Evolutionary conservation across 805 yeast species (phyloP), one percentile per base, ranked within the genome.

Genomic region (Ogataea pini): DNA sequence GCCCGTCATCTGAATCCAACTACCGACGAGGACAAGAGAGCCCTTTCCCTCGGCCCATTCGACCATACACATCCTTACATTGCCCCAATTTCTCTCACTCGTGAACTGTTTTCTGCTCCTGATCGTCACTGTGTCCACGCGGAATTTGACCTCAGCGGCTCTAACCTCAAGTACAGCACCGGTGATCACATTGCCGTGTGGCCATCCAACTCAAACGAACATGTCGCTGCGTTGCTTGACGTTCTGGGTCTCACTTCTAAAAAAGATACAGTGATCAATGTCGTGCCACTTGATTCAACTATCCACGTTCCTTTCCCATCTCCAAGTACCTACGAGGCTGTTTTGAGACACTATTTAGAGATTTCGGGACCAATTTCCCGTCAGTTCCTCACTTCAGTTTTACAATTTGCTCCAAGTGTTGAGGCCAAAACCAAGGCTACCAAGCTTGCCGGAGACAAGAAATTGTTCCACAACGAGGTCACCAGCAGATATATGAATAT

Each of bases 111-210:
- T 74, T 72, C 73, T 50, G 70, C 81, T 0, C 54, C 61, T 16
- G 72, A 75, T 20, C 84, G 98, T 72, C 83, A 83, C 56, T 92
- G 98, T 72, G 80, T 92, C 50, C 98, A 92, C 64, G 80, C 85
- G 42, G 98, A 94, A 69, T 83, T 92, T 58, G 97, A 92, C 62
- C 70, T 90, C 31, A 76, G 89, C 1, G 79, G 72, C 24, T 77
- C 92, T 3, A 85, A 85, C 60, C 73, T 94, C 62, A 82, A 85
- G 59, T 92, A 92, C 69, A 75, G 92, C 41, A 92, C 99, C 3
- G 99, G 99, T 68, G 99, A 92, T 66, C 98, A 92, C 70, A 70
- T 94, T 53, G 98, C 96, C 13, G 73, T 94, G 48, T 89, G 97
- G 95, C 94, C 97, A 29, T 88, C 94, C 19, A 92, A 92, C 69